Evolutionary conservation across 768 basidiomycete genomes (phyloP).

Genomic region (Amanita pseudoporphyria): DNA sequence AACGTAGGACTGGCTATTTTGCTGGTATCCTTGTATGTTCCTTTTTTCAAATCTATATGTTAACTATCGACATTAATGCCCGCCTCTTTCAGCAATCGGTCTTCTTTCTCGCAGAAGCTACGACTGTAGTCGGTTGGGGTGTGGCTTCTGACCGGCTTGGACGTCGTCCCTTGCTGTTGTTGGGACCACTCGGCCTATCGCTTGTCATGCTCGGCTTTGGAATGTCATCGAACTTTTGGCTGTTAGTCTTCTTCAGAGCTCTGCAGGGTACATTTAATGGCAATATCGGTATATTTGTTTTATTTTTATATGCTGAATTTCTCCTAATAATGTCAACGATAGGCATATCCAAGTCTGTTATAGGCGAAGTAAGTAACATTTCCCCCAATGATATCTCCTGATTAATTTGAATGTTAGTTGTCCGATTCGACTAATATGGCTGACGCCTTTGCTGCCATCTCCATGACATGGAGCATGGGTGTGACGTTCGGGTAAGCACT

Average conservation of each 20-base stretch:
- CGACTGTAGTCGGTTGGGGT: slow-evolving; percentile 37
- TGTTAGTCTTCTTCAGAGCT: slow-evolving; percentile 13
- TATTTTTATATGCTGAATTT: slow-evolving; percentile 17
- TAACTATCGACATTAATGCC: neutral
- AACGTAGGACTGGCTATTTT: slow-evolving; percentile 29
- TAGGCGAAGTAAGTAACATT: neutral
- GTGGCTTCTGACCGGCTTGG: slow-evolving; percentile 33
- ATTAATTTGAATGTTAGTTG: slow-evolving; percentile 18
- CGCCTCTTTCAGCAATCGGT: slow-evolving; percentile 20
- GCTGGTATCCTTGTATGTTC: slow-evolving; percentile 28
- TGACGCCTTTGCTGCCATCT: slow-evolving; percentile 25
- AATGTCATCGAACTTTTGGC: slow-evolving; percentile 28
- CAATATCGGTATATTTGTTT: neutral
- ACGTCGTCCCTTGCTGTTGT: slow-evolving; percentile 31
- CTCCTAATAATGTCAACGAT: slow-evolving; percentile 25
- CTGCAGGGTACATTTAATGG: slow-evolving; percentile 10
- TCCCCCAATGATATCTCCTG: slow-evolving; percentile 22
- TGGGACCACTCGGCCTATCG: slow-evolving; percentile 32
- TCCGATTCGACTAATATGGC: slow-evolving; percentile 30
- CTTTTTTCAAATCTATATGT: neutral
- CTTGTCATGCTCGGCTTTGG: slow-evolving; percentile 33
- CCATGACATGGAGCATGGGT: slow-evolving; percentile 26
- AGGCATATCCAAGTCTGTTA: slow-evolving; percentile 1
- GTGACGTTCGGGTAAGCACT: slow-evolving; percentile 20
- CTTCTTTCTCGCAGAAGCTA: slow-evolving; percentile 27